Base-by-base conservation (phyloP, 2,329 filamentous ascomycete species). In the Penicillium thymicola region DNA sequence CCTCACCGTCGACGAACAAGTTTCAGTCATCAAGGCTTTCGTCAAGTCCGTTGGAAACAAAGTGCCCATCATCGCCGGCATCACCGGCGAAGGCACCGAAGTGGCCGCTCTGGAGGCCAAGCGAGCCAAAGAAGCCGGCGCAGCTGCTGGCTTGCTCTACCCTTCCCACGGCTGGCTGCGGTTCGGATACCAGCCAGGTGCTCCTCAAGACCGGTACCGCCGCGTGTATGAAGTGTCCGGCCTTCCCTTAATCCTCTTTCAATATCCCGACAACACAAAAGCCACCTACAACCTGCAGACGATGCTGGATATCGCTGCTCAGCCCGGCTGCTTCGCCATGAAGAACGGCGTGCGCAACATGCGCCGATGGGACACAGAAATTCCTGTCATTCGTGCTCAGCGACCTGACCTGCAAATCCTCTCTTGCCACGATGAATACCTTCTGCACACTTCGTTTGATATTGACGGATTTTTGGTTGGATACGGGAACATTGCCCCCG, bases 341-440 rank as follows among this genome's bases (percentile, higher is more conserved):
- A 82, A 82, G 75, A 82, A 82, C 59, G 81, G 81, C 21, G 81
- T 82, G 10, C 76, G 81, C 51, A 82, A 82, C 67, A 82, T 82
- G 80, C 75, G 78, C n/a, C 77, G 81, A 18, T 82, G 81, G 81
- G 80, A 82, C 50, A 80, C 78, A 0, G 81, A 82, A 66, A 82
- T 82, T 57, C 81, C 80, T 16, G 73, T 82, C 27, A 81, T 82
- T 68, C 76, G 78, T 47, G 66, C 67, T 27, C 71, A 81, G 62
- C 75, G 79, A 5, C 80, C 80, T 0, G 75, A 80, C 2, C 71
- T 82, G 2, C 79, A 80, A 48, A 77, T 82, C 16, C 69, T 82
- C 5, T 80, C 78, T 11, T 82, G 80, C 57, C 79, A 82, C 60
- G 80, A 82, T 61, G 80, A 82, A 64, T 81, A 82, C 60, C 75